Conservation (phyloP, 2,329 filamentous ascomycete species). For the Tolypocladium nubicola region DNA sequence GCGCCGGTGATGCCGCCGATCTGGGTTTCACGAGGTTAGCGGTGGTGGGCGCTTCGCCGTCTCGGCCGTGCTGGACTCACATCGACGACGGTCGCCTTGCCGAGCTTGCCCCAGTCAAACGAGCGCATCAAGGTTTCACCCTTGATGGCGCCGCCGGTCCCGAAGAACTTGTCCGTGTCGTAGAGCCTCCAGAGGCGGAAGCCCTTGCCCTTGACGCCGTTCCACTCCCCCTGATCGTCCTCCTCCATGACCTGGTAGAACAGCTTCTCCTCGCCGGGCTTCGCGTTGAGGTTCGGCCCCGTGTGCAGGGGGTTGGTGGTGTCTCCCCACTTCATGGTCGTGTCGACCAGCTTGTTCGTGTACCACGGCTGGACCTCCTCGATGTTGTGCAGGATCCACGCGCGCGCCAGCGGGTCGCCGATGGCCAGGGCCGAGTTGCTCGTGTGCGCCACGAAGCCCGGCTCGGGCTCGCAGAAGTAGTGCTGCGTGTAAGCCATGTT, state of each 20-base stretch:
- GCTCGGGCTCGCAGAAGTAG: neutral
- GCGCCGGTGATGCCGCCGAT: neutral
- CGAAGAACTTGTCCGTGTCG: neutral
- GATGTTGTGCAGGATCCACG: neutral
- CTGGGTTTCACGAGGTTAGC: neutral
- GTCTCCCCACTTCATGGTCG: neutral
- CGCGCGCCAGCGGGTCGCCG: neutral
- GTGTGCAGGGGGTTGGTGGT: neutral
- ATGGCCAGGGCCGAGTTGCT: neutral
- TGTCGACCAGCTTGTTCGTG: neutral
- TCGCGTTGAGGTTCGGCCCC: neutral
- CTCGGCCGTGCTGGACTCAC: neutral
- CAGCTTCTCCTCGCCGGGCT: neutral
- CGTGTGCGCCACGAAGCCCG: neutral
- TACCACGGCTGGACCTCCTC: neutral
- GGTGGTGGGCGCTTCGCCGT: neutral
- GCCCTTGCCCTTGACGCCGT: neutral
- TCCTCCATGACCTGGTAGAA: neutral
- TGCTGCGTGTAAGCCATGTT: neutral
- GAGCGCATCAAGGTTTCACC: neutral
- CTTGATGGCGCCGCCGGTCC: neutral
- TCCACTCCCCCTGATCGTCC: neutral
- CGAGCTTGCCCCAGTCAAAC: neutral
- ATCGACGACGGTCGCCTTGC: neutral
- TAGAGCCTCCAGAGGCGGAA: neutral